Evolutionary conservation across 2,329 filamentous ascomycete genomes (phyloP), one percentile per base, ranked within the genome.

Genomic region (Penicillium glabrum): DNA sequence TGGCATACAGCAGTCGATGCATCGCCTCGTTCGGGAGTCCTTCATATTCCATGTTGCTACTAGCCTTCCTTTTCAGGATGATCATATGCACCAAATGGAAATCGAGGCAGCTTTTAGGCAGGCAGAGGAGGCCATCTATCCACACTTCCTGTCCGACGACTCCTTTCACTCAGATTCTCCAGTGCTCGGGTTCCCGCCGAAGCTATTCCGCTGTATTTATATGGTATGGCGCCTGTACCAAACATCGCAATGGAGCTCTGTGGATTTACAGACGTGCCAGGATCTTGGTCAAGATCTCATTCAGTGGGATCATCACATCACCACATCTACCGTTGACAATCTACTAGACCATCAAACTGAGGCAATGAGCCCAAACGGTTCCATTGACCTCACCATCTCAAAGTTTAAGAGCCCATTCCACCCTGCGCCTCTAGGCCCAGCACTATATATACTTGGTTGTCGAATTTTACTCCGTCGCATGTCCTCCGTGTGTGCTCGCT

Each of bases 1-100:
- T 2, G 53, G 27, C 5, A 29, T 47, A 23, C 60, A 61, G n/a
- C 23, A 21, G 7, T 31, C 46, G 9, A 63, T 61, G 43, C 41
- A 58, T 26, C 59, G 63, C 23, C 52, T 68, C 0, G 64, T 56
- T 37, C 56, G 64, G 4, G 67, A 69, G 33, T 59, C 66, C 0
- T 69, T 69, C 43, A 65, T 69, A 45, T 69, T 69, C 39, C 67
- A 69, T 43, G 61, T 61, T 5, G 58, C 66, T 10, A 69, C 66
- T 5, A 63, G 65, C 26, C 58, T 69, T 13, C 65, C 67, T 1
- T 69, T 69, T 24, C 66, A 66, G 13, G 41, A 54, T 9, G 52
- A 53, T 7, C 21, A 23, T 8, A 8, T 33, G 3, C 29, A 52
- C 7, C 46, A 57, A 7, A 21, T 29, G 3, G 37, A 57, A 16